phyloP scores from a whole-genome alignment of 495 filamentous ascomycete species.

The Tuber brumale region DNA sequence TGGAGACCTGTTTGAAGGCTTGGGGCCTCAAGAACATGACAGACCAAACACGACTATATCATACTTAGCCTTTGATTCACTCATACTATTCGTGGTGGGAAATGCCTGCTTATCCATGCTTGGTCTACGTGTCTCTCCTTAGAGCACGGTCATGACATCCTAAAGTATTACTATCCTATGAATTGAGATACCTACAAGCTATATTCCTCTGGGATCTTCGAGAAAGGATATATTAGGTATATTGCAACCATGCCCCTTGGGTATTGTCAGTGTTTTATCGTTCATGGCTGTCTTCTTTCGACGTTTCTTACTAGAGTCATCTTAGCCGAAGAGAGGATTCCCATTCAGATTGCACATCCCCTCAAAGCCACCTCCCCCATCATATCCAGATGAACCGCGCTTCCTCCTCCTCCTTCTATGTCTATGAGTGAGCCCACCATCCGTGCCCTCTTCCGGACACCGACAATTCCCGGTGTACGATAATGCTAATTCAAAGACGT shows the following conservation, averaged over 20 bases:
- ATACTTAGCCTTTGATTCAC: too few species aligned
- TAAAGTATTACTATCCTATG: slow-evolving; percentile 58
- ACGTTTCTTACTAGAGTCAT: too few species aligned
- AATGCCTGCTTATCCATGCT: slow-evolving; percentile 5
- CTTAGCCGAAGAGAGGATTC: too few species aligned
- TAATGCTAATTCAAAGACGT: slow-evolving; percentile 39
- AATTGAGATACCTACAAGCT: slow-evolving; percentile 71
- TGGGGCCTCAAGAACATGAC: slow-evolving; percentile 38
- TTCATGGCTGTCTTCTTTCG: too few species aligned
- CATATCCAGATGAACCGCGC: slow-evolving; percentile 50
- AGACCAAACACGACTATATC: slow-evolving; percentile 36
- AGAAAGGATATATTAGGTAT: slow-evolving; percentile 74
- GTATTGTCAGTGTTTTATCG: too few species aligned
- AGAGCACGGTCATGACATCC: slow-evolving; percentile 47
- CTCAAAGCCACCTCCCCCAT: too few species aligned
- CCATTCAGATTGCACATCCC: too few species aligned
- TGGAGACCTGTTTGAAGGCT: slow-evolving; percentile 35
- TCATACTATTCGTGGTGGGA: not conserved
- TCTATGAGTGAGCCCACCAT: slow-evolving; percentile 16
- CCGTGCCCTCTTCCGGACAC: slow-evolving; percentile 10
- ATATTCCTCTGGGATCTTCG: slow-evolving; percentile 58
- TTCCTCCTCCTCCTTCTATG: slow-evolving; percentile 25
- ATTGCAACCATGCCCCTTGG: slow-evolving; percentile 51
- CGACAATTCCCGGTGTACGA: slow-evolving; percentile 1
- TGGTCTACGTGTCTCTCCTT: slow-evolving; percentile 32